Percentiles rank a stretch among this genome's conserved stretches.
phyloP scores from a whole-genome alignment of 1,139 yeast species.

The Martiniozyma asiatica region DNA sequence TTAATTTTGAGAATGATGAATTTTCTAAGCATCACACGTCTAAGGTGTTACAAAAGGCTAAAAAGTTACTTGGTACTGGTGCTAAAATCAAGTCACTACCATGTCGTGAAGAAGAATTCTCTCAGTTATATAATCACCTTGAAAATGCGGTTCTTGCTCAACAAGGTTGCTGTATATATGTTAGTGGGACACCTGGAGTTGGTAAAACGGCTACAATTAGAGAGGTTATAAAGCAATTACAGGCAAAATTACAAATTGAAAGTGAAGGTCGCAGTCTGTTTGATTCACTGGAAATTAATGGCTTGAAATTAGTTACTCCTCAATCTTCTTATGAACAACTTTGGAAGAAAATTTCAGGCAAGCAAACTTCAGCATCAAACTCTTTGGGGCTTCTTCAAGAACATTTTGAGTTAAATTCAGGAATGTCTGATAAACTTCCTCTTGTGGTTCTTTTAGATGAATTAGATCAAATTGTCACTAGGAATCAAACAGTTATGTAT shows the following conservation, averaged over 20 bases:
- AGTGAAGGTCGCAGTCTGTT: constrained; percentile 43
- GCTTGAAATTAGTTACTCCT: constrained; percentile 76
- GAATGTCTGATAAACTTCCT: constrained; percentile 29
- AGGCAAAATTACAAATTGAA: constrained; percentile 25
- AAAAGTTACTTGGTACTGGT: constrained; percentile 52
- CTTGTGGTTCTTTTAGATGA: constrained; percentile 81
- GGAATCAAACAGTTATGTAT: constrained; percentile 80
- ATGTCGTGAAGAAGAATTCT: constrained; percentile 79
- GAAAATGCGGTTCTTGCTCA: constrained; percentile 63
- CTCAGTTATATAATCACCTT: constrained; percentile 57
- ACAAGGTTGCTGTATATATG: constrained; percentile 75
- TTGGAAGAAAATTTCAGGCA: constrained; percentile 66
- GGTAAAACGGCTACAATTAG: constrained; percentile 93
- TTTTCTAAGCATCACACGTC: constrained; percentile 11
- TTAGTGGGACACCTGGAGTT: constrained; percentile 97
- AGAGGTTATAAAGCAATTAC: constrained; percentile 67
- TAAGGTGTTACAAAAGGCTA: constrained; percentile 37
- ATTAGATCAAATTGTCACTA: constrained; percentile 80
- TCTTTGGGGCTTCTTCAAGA: constrained; percentile 49
- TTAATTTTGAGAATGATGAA: constrained; percentile 9
- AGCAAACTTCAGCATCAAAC: constrained; percentile 48
- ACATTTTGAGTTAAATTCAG: constrained; percentile 25
- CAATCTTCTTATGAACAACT: constrained; percentile 72
- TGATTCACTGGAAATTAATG: constrained; percentile 78
- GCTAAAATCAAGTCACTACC: constrained; percentile 59